Evolutionary conservation across 176 grass and related monocot species (phyloP), one percentile per base, ranked within the genome.

Genomic region (Luzula sylvatica): DNA sequence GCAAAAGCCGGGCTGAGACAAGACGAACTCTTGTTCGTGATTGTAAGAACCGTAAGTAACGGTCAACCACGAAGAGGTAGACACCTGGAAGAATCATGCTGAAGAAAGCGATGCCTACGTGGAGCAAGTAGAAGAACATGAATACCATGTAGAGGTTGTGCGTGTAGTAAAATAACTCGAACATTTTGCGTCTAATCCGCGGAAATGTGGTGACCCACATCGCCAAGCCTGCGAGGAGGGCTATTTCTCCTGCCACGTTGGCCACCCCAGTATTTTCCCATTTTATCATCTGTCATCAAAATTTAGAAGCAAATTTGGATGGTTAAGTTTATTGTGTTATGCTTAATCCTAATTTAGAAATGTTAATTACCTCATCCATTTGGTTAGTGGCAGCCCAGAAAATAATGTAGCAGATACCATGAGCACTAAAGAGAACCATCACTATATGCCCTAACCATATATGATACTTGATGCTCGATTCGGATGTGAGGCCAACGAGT

Each of bases 131-230:
- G 50, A 81, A 74, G 8, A 87, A 13, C 8, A 81, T 7, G 68
- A 81, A 81, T 5, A 15, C 21, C 32, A 66, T 11, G 63, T 87
- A 87, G 56, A 87, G 83, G 0, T 87, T 76, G 57, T 87, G 83
- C 22, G 68, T 61, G 77, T 66, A 77, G 51, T 40, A 87, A 65
- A 87, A 87, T 45, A 81, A 52, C 72, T 87, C 83, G 52, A 87
- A 87, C 51, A 61, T 47, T 35, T 57, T 68, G 38, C 72, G 68
- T 23, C 83, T 61, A 20, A 87, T 65, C 62, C 64, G 68, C 2
- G 77, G 64, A 45, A 77, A 56, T 8, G 72, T 38, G 27, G 71
- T 70, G 17, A 57, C 64, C 83, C 77, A 81, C 77, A 87, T 51
- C 11, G 12, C 25, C 0, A 77, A 29, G 4, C 77, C 77, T 29